Evolutionary conservation across 1,284 basidiomycete species (phyloP).

Genomic region (Ganoderma boninense): DNA sequence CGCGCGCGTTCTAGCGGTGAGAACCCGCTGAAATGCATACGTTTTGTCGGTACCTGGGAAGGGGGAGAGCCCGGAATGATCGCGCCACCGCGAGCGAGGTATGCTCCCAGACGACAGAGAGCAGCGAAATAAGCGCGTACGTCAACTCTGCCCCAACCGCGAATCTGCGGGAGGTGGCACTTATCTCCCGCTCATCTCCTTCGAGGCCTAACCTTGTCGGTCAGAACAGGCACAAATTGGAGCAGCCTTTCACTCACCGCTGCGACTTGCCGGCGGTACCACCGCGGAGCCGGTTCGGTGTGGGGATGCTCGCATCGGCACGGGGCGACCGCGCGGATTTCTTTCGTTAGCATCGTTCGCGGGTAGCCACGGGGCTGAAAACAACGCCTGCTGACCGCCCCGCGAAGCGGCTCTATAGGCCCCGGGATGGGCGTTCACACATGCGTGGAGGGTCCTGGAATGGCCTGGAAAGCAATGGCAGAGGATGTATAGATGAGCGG

Average conservation of each 20-base stretch:
- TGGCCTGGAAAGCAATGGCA: neutral
- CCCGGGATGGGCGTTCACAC: slow-evolving; percentile 1
- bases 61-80: neutral
- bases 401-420: neutral
- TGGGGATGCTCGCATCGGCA: slow-evolving; percentile 1
- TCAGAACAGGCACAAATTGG: slow-evolving; percentile 1
- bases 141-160: neutral
- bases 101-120: neutral
- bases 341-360: neutral
- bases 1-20: slow-evolving; percentile 1
- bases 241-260: neutral
- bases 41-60: neutral
- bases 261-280: neutral
- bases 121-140: neutral
- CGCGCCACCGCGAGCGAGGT: neutral
- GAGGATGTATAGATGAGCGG: slow-evolving; percentile 3
- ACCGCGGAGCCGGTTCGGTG: neutral
- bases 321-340: neutral
- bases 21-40: neutral
- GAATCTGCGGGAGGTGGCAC: neutral
- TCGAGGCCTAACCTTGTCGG: neutral
- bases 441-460: neutral
- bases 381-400: neutral
- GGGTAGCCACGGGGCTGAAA: neutral
- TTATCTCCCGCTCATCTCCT: neutral